A percentile compares a stretch with the other conserved stretches of the same genome.
These are phyloP conservation scores for Phialocephala subalpina DNA, from an alignment of 2,329 filamentous ascomycete genomes.

Conservation along the genomic window DNA sequence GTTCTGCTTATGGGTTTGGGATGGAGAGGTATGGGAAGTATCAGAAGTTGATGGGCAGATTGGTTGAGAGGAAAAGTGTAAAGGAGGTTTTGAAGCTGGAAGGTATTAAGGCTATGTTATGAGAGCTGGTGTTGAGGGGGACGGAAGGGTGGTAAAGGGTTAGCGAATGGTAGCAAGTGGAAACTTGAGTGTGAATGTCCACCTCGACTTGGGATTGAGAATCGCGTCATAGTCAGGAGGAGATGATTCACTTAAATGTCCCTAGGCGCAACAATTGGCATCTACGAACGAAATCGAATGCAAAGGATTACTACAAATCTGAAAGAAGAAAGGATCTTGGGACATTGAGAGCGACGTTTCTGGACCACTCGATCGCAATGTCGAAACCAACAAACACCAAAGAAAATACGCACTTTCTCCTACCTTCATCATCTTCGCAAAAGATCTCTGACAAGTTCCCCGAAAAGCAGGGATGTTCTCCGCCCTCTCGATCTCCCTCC, in stretches of 20 bases:
- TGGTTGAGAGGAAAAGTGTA: slow-evolving; percentile 24
- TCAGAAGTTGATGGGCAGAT: slow-evolving; percentile 27
- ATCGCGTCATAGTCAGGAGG: background rate
- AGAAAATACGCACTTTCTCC: background rate
- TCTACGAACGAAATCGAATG: background rate
- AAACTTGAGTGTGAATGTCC: background rate
- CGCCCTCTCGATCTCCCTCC: background rate
- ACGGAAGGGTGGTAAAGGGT: background rate
- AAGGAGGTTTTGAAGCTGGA: slow-evolving; percentile 22
- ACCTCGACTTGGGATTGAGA: background rate
- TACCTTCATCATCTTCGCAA: background rate
- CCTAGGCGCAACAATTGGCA: background rate
- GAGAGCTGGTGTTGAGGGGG: background rate
- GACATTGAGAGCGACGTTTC: background rate
- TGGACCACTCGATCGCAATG: background rate
- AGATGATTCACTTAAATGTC: background rate
- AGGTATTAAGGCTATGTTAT: slow-evolving; percentile 18
- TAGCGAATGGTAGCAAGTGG: background rate
- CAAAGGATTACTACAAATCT: background rate
- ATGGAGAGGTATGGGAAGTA: slow-evolving; percentile 37
- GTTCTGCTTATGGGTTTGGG: slow-evolving; percentile 25
- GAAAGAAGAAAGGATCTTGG: background rate
- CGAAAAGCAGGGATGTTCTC: no score
- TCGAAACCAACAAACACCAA: background rate
- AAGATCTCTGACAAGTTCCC: background rate